phyloP scores from a whole-genome alignment of 2,329 filamentous ascomycete species.

The Akanthomyces lecanii region DNA sequence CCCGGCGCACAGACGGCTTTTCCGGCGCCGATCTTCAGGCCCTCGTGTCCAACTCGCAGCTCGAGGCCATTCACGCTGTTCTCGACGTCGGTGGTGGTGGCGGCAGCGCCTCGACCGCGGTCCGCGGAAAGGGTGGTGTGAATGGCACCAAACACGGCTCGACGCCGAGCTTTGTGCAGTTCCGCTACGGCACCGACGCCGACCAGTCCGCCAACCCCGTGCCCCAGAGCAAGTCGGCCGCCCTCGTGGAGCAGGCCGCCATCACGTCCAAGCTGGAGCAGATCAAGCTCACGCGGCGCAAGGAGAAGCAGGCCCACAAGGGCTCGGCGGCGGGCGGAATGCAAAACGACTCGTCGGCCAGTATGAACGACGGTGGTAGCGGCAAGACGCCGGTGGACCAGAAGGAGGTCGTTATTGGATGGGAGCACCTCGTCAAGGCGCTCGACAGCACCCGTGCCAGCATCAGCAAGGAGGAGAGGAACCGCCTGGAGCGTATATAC shows the following conservation, averaged over 20 bases:
- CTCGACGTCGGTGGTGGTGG: constrained; percentile 55
- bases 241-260: constrained; percentile 69
- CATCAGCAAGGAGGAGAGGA: constrained; percentile 74
- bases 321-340: constrained; percentile 18
- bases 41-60: constrained; percentile 90
- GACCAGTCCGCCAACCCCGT: constrained; percentile 37
- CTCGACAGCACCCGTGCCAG: constrained; percentile 74
- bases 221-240: constrained; percentile 47
- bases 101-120: constrained; percentile 19
- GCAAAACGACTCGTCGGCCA: background rate
- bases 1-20: constrained; percentile 77
- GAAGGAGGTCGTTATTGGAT: constrained; percentile 74
- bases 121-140: constrained; percentile 33
- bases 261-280: constrained; percentile 78
- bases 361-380: constrained; percentile 27
- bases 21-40: constrained; percentile 94
- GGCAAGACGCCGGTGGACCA: constrained; percentile 34
- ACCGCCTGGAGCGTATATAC: constrained; percentile 75
- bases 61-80: constrained; percentile 94
- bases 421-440: constrained; percentile 77
- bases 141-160: constrained; percentile 27
- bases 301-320: constrained; percentile 32
- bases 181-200: constrained; percentile 68
- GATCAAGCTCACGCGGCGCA: constrained; percentile 66
- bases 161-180: constrained; percentile 67